A percentile compares a stretch with the other conserved stretches of the same genome.
Conservation (phyloP, 1,284 basidiomycete genomes). For the Puccinia hordei region DNA sequence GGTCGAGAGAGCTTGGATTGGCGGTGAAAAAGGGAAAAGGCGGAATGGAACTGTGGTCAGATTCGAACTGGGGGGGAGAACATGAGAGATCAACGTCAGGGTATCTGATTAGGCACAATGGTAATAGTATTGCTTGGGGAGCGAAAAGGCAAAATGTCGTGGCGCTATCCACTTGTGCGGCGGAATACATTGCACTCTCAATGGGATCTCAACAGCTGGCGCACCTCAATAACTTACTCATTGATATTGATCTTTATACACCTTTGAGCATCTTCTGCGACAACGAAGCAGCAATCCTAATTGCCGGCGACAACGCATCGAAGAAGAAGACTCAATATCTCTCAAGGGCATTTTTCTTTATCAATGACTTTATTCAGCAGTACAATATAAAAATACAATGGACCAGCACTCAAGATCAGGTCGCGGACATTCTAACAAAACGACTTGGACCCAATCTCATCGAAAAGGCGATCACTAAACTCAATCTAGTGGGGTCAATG, state of each 20-base stretch:
- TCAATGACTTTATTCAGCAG: background rate
- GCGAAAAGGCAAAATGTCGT: constrained; percentile 6
- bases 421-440: background rate
- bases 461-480: background rate
- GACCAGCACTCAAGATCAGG: background rate
- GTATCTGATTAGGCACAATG: no score
- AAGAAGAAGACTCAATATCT: no score
- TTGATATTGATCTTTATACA: background rate
- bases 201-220: background rate
- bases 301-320: no score
- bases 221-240: background rate
- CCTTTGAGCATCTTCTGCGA: no score
- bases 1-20: background rate
- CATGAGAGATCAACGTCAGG: no score
- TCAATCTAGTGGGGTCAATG: background rate
- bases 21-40: background rate
- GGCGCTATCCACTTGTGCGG: background rate
- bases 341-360: background rate
- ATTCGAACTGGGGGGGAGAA: background rate
- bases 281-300: no score
- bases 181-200: constrained; percentile 13
- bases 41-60: background rate
- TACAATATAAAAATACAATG: background rate
- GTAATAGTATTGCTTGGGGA: background rate
- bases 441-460: background rate